Conservation (phyloP, 805 yeast species). For the Brettanomyces custersianus region DNA sequence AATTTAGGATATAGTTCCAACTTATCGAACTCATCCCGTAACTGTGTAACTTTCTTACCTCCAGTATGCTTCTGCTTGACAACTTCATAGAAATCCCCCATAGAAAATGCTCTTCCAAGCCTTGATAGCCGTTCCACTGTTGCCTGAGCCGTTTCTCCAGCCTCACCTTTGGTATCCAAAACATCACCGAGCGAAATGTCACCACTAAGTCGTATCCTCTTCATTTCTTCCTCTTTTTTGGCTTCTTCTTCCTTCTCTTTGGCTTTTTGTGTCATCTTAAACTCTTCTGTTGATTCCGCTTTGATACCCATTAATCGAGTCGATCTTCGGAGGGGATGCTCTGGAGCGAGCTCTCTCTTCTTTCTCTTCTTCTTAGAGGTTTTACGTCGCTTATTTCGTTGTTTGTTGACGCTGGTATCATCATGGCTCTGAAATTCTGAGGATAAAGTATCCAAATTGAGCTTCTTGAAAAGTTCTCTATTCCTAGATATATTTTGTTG, state of each 20-base stretch:
- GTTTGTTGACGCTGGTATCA: slow-evolving; percentile 26
- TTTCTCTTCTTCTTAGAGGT: slow-evolving; percentile 17
- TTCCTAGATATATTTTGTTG: slow-evolving; percentile 79
- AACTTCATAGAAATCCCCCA: slow-evolving; percentile 63
- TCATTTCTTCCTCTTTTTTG: slow-evolving; percentile 33
- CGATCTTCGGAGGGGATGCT: slow-evolving; percentile 63
- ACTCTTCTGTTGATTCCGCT: slow-evolving; percentile 35
- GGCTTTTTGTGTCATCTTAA: slow-evolving; percentile 29
- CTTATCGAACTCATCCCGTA: slow-evolving; percentile 46
- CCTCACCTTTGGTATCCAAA: slow-evolving; percentile 27
- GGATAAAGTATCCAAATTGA: slow-evolving; percentile 56
- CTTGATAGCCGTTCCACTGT: slow-evolving; percentile 26
- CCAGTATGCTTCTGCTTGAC: slow-evolving; percentile 29
- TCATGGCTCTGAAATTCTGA: slow-evolving; percentile 40
- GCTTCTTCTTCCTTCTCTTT: slow-evolving; percentile 29
- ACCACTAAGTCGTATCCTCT: slow-evolving; percentile 52
- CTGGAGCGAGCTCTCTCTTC: slow-evolving; percentile 19
- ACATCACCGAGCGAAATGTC: slow-evolving; percentile 57
- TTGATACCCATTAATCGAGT: slow-evolving; percentile 68
- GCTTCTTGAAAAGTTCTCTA: slow-evolving; percentile 58
- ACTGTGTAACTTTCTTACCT: slow-evolving; percentile 33
- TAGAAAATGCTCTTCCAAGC: slow-evolving; percentile 46
- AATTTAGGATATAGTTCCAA: slow-evolving; percentile 45
- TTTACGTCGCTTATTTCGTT: slow-evolving; percentile 15
- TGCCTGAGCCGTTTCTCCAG: slow-evolving; percentile 15